These are phyloP conservation scores for Bacidia rubella DNA, from an alignment of 495 filamentous ascomycete species.

Conservation along the genomic window DNA sequence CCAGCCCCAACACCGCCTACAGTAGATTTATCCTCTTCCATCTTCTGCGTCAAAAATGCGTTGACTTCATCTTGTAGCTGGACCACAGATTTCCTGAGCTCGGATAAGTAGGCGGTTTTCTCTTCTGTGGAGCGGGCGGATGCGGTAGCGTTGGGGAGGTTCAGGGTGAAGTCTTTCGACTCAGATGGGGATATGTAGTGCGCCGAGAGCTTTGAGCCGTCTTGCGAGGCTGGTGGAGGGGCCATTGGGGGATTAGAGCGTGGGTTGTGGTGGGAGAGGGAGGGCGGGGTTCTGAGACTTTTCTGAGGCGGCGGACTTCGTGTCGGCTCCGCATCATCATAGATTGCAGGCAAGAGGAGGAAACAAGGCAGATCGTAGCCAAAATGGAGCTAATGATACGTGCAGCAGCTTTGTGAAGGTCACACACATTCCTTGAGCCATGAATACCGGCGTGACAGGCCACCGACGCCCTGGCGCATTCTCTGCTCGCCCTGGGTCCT, in stretches of 20 bases:
- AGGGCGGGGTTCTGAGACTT: background rate
- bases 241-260: background rate
- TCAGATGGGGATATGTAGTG: conserved; percentile 46
- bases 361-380: too few species aligned
- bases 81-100: conserved; percentile 46
- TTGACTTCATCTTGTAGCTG: conserved; percentile 65
- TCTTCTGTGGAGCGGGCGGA: conserved; percentile 25
- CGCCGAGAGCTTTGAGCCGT: conserved; percentile 29
- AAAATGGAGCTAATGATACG: too few species aligned
- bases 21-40: conserved; percentile 72
- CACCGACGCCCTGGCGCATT: conserved; percentile 19
- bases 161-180: conserved; percentile 30
- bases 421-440: background rate
- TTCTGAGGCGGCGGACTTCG: too few species aligned
- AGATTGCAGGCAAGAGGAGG: too few species aligned
- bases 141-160: conserved; percentile 24
- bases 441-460: conserved; percentile 15
- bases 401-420: background rate
- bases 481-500: conserved; percentile 15
- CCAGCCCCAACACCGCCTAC: conserved; percentile 25
- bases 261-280: background rate
- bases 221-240: background rate
- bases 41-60: conserved; percentile 64
- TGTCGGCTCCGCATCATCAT: too few species aligned
- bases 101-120: conserved; percentile 53